Evolutionary conservation across 73 alveolate genomes (phyloP), one percentile per base, ranked within the genome.

Genomic region (Paramecium caudatum): DNA sequence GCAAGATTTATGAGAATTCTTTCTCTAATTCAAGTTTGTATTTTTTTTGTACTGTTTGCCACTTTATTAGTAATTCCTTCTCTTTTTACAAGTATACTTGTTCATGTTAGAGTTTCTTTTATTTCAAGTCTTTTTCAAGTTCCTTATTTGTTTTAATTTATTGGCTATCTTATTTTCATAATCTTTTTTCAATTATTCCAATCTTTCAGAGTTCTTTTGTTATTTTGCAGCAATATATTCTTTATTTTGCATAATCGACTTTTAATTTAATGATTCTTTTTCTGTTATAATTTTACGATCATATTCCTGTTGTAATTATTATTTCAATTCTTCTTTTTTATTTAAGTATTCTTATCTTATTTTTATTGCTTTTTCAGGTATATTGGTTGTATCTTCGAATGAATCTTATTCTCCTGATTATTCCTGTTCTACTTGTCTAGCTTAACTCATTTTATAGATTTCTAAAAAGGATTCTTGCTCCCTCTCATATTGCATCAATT

Each of bases 381-480:
- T 23, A 5, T 55, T 55, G 3, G 30, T 23, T 10, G 12, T 19
- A 27, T 12, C 10, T 19, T 55, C 80, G n/a, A 43, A 55, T 3
- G 80, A 55, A 55, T 55, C 80, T 23, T 37, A 55, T 0, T 27
- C 30, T 3, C 30, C 80, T 10, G 43, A 55, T 55, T 55, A 27
- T 19, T 55, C 80, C 9, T 21, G 12, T 23, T 55, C 80, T 27
- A 55, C 23, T 55, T 55, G n/a, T 55, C 30, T 55, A 7, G 19
- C 45, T 55, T 43, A 27, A 23, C 30, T 55, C 46, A 55, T 55
- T 55, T 55, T 17, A 55, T 55, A 55, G 36, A 55, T 9, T 43
- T 27, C 30, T 1, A 55, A 8, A 55, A 55, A 55, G n/a, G 80
- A 55, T 10, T 55, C 80, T 23, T 55, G n/a, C 30, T 55, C 80